Evolutionary conservation across 1,284 basidiomycete species (phyloP).

Genomic region (Pterula multifida): DNA sequence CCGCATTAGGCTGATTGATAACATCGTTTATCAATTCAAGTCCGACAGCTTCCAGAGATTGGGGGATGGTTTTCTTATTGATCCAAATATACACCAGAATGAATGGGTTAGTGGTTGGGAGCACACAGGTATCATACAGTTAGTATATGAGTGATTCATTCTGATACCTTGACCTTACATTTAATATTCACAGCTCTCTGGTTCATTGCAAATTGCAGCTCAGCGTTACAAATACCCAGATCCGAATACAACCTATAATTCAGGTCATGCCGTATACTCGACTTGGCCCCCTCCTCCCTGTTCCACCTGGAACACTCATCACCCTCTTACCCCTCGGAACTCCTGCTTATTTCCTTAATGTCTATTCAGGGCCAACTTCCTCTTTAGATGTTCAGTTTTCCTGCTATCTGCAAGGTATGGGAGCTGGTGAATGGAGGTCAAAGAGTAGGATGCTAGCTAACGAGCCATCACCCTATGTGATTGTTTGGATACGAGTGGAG

Average conservation of each 20-base stretch:
- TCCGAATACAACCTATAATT: slow-evolving; percentile 51
- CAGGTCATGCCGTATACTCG: slow-evolving; percentile 40
- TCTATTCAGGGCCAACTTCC: slow-evolving; percentile 51
- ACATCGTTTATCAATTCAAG: slow-evolving; percentile 31
- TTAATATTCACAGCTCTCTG: slow-evolving; percentile 32
- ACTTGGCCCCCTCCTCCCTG: slow-evolving; percentile 25
- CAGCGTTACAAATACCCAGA: slow-evolving; percentile 31
- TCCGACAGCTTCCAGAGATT: slow-evolving; percentile 28
- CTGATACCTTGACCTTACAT: slow-evolving; percentile 7
- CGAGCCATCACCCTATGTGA: slow-evolving; percentile 29
- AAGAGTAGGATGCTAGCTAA: slow-evolving; percentile 6
- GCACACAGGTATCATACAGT: slow-evolving; percentile 35
- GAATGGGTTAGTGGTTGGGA: slow-evolving; percentile 60
- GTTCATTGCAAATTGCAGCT: slow-evolving; percentile 50
- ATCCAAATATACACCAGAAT: slow-evolving; percentile 25
- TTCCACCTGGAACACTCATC: slow-evolving; percentile 50
- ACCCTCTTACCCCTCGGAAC: slow-evolving; percentile 54
- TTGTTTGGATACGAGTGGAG: slow-evolving; percentile 62
- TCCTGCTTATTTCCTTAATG: slow-evolving; percentile 58
- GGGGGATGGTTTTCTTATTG: slow-evolving; percentile 48
- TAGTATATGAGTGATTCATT: slow-evolving; percentile 7
- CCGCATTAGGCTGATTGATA: slow-evolving; percentile 38
- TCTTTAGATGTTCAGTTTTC: slow-evolving; percentile 52
- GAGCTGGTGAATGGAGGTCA: slow-evolving; percentile 38
- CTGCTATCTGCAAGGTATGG: slow-evolving; percentile 45